Evolutionary conservation across 495 filamentous ascomycete species (phyloP), one percentile per base, ranked within the genome.

Genomic region (Aspergillus cavernicola): DNA sequence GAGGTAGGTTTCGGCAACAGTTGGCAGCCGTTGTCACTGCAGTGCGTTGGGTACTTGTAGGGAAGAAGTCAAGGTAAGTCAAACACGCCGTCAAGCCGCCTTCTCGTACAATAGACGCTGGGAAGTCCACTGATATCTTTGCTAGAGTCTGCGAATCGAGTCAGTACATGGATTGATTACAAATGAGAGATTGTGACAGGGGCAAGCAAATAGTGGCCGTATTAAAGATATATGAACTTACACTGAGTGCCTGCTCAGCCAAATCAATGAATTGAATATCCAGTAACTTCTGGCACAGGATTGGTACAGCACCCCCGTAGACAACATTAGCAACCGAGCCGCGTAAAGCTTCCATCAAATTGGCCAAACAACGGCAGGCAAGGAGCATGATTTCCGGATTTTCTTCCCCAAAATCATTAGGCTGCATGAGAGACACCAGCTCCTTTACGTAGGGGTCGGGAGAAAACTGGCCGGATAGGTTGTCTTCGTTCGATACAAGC

Each of bases 321-420:
- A 97, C 95, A 19, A 99, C 90, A 66, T 92, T 95, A 13, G 91
- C 89, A 20, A 91, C 92, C 45, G 93, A 92, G 15, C 89, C 83
- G 19, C 93, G 91, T 19, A 97, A 74, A 24, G 95, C 95, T 66
- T 99, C 95, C 92, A 99, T 99, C 26, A 99, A 68, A 60, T 99
- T 97, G 42, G 95, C 95, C 41, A 99, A 84, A 67, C 89, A 97
- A 41, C 95, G 88, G 66, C 95, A 97, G 4, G 95, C 95, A 53
- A 97, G 80, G 2, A 97, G 85, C 92, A 97, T 97, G 59, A 97
- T 96, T 68, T 99, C 92, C 4, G 92, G 87, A 63, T 96, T 96
- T 66, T 95, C 90, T 58, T 92, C 89, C 16, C 89, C 90, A 39
- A 85, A 81, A 23, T 92, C 87, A 64, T 84, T 85, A 0, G 92